These are phyloP conservation scores for Panellus pusillus DNA, from an alignment of 768 basidiomycete species.

Conservation along the genomic window DNA sequence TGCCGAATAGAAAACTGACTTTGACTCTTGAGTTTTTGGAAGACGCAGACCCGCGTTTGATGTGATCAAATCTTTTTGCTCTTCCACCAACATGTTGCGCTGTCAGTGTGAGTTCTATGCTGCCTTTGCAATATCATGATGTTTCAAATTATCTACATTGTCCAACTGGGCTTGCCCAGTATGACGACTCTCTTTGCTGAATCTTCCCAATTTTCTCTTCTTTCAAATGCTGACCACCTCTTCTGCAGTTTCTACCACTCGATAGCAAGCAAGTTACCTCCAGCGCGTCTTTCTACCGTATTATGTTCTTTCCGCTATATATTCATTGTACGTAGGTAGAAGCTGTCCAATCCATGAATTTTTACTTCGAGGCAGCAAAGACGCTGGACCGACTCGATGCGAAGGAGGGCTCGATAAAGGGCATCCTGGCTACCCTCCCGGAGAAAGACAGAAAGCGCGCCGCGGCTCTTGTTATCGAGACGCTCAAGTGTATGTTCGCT, in stretches of 20 bases:
- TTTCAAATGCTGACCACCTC: slow-evolving; percentile 19
- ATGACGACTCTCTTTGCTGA: slow-evolving; percentile 45
- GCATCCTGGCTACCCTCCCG: slow-evolving; percentile 70
- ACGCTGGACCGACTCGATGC: slow-evolving; percentile 83
- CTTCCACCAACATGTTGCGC: slow-evolving; percentile 7
- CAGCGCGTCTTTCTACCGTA: not conserved
- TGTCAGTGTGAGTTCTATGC: slow-evolving; percentile 13
- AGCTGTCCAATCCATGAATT: slow-evolving; percentile 67
- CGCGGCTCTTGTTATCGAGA: slow-evolving; percentile 89
- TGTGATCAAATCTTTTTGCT: not conserved
- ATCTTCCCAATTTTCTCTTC: slow-evolving; percentile 2
- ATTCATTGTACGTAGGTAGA: slow-evolving; percentile 30
- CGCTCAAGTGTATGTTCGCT: slow-evolving; percentile 79
- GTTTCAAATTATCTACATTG: slow-evolving; percentile 88
- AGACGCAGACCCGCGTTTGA: not conserved
- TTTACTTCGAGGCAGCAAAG: slow-evolving; percentile 89
- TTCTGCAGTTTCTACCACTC: slow-evolving; percentile 10
- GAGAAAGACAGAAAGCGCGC: slow-evolving; percentile 76
- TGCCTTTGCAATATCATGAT: slow-evolving; percentile 45
- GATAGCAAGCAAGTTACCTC: not conserved
- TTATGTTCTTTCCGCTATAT: slow-evolving; percentile 16
- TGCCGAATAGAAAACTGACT: slow-evolving; percentile 2
- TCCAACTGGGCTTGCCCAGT: slow-evolving; percentile 59
- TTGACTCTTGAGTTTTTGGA: not conserved
- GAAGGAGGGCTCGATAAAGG: slow-evolving; percentile 91